phyloP scores from a whole-genome alignment of 75 land plant genomes.

The Picea glauca region DNA sequence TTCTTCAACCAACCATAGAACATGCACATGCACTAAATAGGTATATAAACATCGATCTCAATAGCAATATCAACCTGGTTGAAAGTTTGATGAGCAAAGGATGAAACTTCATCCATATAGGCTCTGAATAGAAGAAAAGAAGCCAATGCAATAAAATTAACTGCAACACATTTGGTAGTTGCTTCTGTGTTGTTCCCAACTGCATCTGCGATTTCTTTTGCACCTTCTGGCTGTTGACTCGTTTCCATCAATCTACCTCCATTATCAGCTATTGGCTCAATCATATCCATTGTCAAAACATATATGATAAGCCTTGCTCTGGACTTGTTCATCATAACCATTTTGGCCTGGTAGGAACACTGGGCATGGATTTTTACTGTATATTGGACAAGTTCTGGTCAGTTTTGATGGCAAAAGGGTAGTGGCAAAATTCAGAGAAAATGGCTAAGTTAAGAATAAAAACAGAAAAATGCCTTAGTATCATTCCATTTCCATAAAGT shows the following conservation, averaged over 20 bases:
- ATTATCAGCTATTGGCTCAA: slow-evolving; percentile 99
- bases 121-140: slow-evolving; percentile 98
- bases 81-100: slow-evolving; percentile 72
- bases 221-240: slow-evolving; percentile 99
- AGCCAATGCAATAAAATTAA: slow-evolving; percentile 97
- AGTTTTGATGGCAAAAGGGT: too few species aligned
- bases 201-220: slow-evolving; percentile 97
- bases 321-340: too few species aligned
- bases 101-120: slow-evolving; percentile 96
- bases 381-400: too few species aligned
- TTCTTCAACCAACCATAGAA: slow-evolving; percentile 95
- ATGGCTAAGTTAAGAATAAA: too few species aligned
- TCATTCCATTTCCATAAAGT: too few species aligned
- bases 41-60: slow-evolving; percentile 94
- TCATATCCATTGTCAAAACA: slow-evolving; percentile 99
- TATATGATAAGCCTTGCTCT: slow-evolving; percentile 20
- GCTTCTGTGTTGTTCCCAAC: slow-evolving; percentile 99
- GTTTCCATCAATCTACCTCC: slow-evolving; percentile 98
- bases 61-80: slow-evolving; percentile 95
- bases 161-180: slow-evolving; percentile 97
- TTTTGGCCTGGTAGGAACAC: too few species aligned
- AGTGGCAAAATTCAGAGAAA: too few species aligned
- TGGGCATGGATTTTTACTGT: too few species aligned
- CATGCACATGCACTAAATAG: slow-evolving; percentile 99
- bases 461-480: too few species aligned